Evolutionary conservation across 192 early-diverging fungal species (phyloP), one percentile per base, ranked within the genome.

Genomic region (Mortierella hygrophila): DNA sequence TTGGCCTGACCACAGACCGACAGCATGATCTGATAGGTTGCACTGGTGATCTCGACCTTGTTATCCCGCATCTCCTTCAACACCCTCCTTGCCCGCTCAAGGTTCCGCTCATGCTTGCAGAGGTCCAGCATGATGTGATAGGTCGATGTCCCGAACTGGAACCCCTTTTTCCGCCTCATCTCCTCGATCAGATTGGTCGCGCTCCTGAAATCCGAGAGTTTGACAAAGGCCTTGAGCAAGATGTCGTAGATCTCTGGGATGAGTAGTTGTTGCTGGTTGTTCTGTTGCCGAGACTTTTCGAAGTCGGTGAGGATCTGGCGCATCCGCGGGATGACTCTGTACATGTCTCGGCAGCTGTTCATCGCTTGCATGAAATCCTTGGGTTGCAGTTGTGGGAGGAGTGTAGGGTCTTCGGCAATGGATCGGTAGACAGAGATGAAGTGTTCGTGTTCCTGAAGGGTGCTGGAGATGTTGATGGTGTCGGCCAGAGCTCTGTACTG

Each of bases 341-440:
- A 75, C 13, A 80, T 52, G 23, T 81, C 76, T 20, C 84, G 37
- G 35, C 68, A 76, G 49, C 60, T 65, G 70, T 86, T 86, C 52
- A 86, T 57, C 3, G 76, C 76, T 21, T 57, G 23, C 84, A 86
- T 86, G 70, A 86, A 86, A n/a, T 86, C 84, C 47, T 69, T 69
- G 2, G 84, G 84, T 46, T 86, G 84, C 7, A 86, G 44, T 32
- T 74, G 77, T 20, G 63, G 20, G 26, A 86, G 54, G 7, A 77
- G 26, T 6, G 49, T 47, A 0, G 79, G 79, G 37, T 86, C 79
- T 4, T 86, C 84, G 6, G 84, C 84, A 13, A 86, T 26, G 8
- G 74, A 46, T 40, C 79, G 80, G 54, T 86, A 86, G 18, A 35
- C 63, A 18, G 47, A 11, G 23, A 81, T 40, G 16, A 86, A 21